Conservation (phyloP, 495 filamentous ascomycete species). For the Haplographium delicatum region DNA sequence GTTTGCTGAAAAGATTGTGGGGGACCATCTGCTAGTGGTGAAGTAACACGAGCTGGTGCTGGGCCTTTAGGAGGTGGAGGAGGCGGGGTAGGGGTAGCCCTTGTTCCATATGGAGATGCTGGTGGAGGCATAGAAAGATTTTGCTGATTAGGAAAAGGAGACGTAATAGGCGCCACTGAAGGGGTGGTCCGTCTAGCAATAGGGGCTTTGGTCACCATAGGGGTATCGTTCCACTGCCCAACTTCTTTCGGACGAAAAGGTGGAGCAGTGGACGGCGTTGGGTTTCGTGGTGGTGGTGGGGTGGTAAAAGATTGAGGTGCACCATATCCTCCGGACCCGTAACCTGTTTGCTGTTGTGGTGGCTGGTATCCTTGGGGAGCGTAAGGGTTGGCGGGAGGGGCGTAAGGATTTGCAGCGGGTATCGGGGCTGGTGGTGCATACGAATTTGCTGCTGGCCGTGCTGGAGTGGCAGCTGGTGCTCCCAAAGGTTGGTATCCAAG, state of each 20-base stretch:
- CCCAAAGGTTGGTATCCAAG: constrained; percentile 27
- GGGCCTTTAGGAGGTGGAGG: constrained; percentile 56
- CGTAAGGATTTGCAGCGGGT: constrained; percentile 56
- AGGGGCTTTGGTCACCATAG: constrained; percentile 73
- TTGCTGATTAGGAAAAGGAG: constrained; percentile 62
- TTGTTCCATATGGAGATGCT: constrained; percentile 37
- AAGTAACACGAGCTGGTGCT: constrained; percentile 45
- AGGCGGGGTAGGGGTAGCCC: constrained; percentile 44
- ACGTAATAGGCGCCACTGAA: constrained; percentile 51
- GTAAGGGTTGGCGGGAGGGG: constrained; percentile 36
- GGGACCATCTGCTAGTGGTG: constrained; percentile 46
- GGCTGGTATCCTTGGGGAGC: constrained; percentile 23
- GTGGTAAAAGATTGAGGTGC: no score
- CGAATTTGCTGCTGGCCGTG: constrained; percentile 23
- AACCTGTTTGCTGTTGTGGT: constrained; percentile 13
- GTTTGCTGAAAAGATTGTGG: constrained; percentile 42
- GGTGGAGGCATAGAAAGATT: constrained; percentile 36
- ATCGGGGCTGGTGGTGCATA: constrained; percentile 26
- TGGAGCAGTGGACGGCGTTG: constrained; percentile 55
- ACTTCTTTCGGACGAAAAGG: constrained; percentile 67
- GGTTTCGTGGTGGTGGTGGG: constrained; percentile 27
- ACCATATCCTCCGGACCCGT: constrained; percentile 10
- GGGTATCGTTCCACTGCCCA: constrained; percentile 91
- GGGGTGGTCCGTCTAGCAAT: constrained; percentile 68
- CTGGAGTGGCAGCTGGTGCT: constrained; percentile 25